Conservation (phyloP, 192 early-diverging fungal genomes). For the Physocladia obscura region DNA sequence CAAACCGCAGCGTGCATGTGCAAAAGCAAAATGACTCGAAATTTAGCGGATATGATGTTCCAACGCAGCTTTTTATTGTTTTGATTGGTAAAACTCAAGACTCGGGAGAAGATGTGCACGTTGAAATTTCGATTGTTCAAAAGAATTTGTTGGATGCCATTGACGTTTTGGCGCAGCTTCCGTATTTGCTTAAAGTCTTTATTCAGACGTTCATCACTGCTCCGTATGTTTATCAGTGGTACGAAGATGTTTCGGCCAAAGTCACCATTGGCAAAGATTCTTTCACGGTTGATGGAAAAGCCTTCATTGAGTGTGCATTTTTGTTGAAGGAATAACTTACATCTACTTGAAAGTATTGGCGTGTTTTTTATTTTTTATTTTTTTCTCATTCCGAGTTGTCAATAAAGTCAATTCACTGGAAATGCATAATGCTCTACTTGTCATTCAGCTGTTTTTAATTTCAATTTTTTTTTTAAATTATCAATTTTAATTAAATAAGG, state of each 20-base stretch:
- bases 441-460: no score
- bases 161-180: slow-evolving; percentile 84
- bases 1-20: slow-evolving; percentile 68
- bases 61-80: slow-evolving; percentile 64
- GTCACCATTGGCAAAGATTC: slow-evolving; percentile 72
- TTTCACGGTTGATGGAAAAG: slow-evolving; percentile 59
- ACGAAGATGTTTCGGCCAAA: slow-evolving; percentile 67
- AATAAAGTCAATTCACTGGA: no score
- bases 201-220: slow-evolving; percentile 90
- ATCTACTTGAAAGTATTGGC: neutral
- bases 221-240: slow-evolving; percentile 91
- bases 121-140: slow-evolving; percentile 62
- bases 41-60: slow-evolving; percentile 81
- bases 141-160: slow-evolving; percentile 73
- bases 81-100: slow-evolving; percentile 70
- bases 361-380: neutral
- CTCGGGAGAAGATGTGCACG: slow-evolving; percentile 53
- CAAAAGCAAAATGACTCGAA: slow-evolving; percentile 57
- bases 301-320: slow-evolving; percentile 83
- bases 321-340: slow-evolving; percentile 19
- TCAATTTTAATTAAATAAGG: no score
- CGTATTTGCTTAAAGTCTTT: slow-evolving; percentile 82
- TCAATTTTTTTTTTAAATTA: no score
- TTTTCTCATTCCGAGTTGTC: no score
- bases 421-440: no score